Base-by-base conservation (phyloP, 2,329 filamentous ascomycete genomes). In the Fusarium poae region DNA sequence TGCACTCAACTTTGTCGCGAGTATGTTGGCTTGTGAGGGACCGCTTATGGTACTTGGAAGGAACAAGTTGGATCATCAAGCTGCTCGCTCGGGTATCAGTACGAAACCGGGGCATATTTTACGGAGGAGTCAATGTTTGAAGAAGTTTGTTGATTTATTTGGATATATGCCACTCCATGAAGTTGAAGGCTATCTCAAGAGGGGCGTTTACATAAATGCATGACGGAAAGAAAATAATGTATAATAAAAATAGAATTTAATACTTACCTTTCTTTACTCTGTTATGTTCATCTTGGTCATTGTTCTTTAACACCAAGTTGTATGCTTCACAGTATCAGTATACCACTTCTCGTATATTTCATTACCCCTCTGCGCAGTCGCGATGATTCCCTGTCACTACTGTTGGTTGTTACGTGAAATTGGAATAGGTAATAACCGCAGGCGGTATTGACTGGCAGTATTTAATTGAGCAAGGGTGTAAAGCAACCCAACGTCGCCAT, bases 1-100 rank as follows among this genome's bases (percentile, higher is more conserved):
- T 20, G 79, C 76, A 11, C 68, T 80, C 30, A 81, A 81, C 72
- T 80, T 72, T 52, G 48, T 79, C 7, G 62, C 68, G 8, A 75
- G 76, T 5, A 67, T 74, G 43, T 64, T 80, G 29, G 79, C 78
- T 0, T 70, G 78, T 25, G 62, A 69, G 3, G 76, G 77, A 0
- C 79, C 78, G 0, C 55, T 80, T 9, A 64, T 76, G 4, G 77
- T 79, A 23, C 64, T 64, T 6, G 78, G 78, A 3, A 57, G 62
- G 13, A 15, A 27, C 1, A 52, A 27, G n/a, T 15, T 57, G 15
- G 54, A 57, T 21, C 37, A 43, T 1, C 54, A 57, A 6, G 16
- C 11, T 10, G 37, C 54, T 2, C 12, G 5, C 1, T 2, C 3
- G 6, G 53, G 53, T 0, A 56, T 56, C 1, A 56, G 53, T 4